phyloP scores from a whole-genome alignment of 352 stramenopile species.

The Globisporangium nunn region DNA sequence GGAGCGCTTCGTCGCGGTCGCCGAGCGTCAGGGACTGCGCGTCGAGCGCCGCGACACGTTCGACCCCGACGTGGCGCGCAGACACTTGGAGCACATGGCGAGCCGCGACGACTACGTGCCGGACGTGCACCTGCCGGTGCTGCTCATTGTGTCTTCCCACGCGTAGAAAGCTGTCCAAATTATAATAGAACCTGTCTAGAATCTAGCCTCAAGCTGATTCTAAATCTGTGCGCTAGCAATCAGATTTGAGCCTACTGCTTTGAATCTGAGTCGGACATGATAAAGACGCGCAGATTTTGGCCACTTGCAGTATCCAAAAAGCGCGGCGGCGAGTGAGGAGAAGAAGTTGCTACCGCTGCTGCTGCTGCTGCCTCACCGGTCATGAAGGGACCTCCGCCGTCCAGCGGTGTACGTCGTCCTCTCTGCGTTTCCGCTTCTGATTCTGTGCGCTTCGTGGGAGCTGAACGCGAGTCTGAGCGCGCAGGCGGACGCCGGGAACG shows the following conservation, averaged over 20 bases:
- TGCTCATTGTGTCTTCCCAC: constrained; percentile 30
- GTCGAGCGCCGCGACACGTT: constrained; percentile 32
- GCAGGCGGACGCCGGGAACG: constrained; percentile 35
- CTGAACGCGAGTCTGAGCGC: neutral
- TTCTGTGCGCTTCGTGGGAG: neutral
- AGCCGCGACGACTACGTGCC: constrained; percentile 47
- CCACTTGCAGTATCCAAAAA: neutral
- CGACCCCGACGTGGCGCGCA: constrained; percentile 27
- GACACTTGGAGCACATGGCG: constrained; percentile 28
- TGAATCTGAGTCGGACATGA: neutral
- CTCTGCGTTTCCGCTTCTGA: neutral
- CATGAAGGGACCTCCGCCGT: constrained; percentile 1
- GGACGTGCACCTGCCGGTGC: constrained; percentile 59
- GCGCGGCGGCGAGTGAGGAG: neutral
- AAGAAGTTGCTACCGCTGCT: neutral
- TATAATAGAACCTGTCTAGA: no score
- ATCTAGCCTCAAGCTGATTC: neutral
- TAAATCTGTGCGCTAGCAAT: neutral
- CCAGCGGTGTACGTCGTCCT: neutral
- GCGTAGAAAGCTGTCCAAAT: no score
- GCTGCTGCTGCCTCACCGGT: neutral
- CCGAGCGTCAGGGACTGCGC: constrained; percentile 26
- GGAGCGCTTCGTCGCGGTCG: constrained; percentile 60
- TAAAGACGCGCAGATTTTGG: neutral
- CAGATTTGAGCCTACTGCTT: neutral